These are phyloP conservation scores for Xylariaceae sp. DNA, from an alignment of 2,329 filamentous ascomycete genomes.

Conservation along the genomic window DNA sequence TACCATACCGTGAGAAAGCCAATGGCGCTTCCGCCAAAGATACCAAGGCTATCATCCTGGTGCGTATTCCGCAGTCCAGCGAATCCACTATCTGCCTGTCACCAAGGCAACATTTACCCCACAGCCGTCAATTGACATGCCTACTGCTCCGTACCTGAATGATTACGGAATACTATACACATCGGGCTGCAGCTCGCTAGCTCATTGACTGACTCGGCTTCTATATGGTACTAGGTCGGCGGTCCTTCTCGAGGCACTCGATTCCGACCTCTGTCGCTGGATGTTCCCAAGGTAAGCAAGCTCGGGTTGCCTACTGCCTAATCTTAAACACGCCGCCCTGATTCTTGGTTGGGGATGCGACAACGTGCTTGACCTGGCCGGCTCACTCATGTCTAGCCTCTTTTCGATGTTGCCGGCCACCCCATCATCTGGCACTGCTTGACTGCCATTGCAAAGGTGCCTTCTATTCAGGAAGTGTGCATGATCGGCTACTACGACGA, in stretches of 20 bases:
- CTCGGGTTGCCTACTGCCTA: neutral
- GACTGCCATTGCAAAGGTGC: slow-evolving; percentile 82
- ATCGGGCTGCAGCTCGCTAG: neutral
- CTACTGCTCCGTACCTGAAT: neutral
- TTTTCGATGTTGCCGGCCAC: slow-evolving; percentile 97
- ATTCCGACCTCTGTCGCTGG: slow-evolving; percentile 90
- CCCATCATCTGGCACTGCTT: slow-evolving; percentile 98
- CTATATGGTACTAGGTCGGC: slow-evolving; percentile 61
- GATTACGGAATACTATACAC: neutral
- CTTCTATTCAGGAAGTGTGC: slow-evolving; percentile 89
- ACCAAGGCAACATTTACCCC: slow-evolving; percentile 15
- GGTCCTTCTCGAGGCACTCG: slow-evolving; percentile 92
- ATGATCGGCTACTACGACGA: slow-evolving; percentile 99
- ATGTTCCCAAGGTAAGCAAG: slow-evolving; percentile 76
- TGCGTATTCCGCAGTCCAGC: slow-evolving; percentile 39
- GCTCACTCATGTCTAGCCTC: slow-evolving; percentile 53
- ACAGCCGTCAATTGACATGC: slow-evolving; percentile 6
- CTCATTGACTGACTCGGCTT: slow-evolving; percentile 27
- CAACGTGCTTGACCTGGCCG: neutral
- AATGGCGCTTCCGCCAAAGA: slow-evolving; percentile 48
- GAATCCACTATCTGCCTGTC: slow-evolving; percentile 19
- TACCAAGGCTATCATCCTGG: slow-evolving; percentile 93
- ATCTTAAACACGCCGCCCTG: slow-evolving; percentile 21
- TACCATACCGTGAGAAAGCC: slow-evolving; percentile 48
- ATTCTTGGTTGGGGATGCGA: neutral